Conservation (phyloP, 2,329 filamentous ascomycete species). For the Colletotrichum coccodes region DNA sequence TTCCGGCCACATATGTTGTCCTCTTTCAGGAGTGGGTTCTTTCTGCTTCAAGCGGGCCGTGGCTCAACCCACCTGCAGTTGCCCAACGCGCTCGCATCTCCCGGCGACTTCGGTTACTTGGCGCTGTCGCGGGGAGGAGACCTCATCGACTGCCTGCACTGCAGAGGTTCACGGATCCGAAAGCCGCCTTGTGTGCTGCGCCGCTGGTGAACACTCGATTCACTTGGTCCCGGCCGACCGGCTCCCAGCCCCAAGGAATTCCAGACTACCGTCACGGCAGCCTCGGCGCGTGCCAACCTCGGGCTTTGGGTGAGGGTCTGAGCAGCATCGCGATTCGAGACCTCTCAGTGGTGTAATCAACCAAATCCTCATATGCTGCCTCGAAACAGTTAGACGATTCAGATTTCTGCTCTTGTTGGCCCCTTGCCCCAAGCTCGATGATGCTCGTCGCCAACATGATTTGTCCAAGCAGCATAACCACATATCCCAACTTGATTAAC, state of each 20-base stretch:
- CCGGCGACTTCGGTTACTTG: not conserved
- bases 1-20: constrained; percentile 3
- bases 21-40: not conserved
- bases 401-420: not conserved
- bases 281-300: no score
- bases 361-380: not conserved
- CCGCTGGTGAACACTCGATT: not conserved
- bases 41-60: constrained; percentile 19
- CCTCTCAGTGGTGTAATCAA: not conserved
- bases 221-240: not conserved
- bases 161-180: not conserved
- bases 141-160: not conserved
- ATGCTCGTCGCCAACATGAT: not conserved
- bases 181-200: not conserved
- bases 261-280: not conserved
- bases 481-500: no score
- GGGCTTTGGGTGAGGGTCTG: no score
- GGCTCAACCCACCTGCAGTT: constrained; percentile 13
- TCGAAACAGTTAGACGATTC: not conserved
- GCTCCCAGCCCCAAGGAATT: not conserved
- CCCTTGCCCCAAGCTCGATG: not conserved
- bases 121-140: no score
- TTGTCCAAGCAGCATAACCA: not conserved
- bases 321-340: not conserved
- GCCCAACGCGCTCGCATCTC: not conserved